Conservation (phyloP, 1,284 basidiomycete genomes). For the Sutorius eximius region DNA sequence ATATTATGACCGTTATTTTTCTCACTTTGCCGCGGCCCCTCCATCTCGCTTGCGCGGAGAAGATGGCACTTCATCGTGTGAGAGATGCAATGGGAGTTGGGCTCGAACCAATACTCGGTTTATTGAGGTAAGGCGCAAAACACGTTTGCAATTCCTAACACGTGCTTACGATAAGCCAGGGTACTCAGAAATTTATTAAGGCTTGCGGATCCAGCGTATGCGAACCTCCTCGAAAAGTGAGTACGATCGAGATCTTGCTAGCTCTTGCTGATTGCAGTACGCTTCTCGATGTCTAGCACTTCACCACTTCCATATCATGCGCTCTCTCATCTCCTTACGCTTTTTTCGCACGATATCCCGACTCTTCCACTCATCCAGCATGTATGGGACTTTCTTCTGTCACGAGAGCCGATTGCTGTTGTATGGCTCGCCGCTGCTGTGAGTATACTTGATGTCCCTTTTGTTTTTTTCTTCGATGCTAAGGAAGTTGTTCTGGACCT, state of each 20-base stretch:
- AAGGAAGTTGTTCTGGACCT: slow-evolving; percentile 4
- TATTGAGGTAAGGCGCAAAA: slow-evolving; percentile 57
- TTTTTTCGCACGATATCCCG: slow-evolving; percentile 90
- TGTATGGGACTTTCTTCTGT: slow-evolving; percentile 85
- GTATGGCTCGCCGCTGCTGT: slow-evolving; percentile 86
- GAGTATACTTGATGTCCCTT: slow-evolving; percentile 33
- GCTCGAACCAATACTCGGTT: slow-evolving; percentile 82
- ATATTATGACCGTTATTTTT: slow-evolving; percentile 85
- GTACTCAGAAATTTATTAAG: slow-evolving; percentile 70
- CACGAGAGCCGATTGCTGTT: slow-evolving; percentile 75
- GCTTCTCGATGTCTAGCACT: slow-evolving; percentile 35
- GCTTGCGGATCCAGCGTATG: slow-evolving; percentile 70
- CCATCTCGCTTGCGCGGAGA: slow-evolving; percentile 60
- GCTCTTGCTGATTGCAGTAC: slow-evolving; percentile 2
- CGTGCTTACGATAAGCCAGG: slow-evolving; percentile 37
- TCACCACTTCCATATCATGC: slow-evolving; percentile 83
- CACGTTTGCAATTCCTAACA: neutral
- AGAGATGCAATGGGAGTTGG: slow-evolving; percentile 88
- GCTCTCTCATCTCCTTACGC: slow-evolving; percentile 85
- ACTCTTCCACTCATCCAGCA: slow-evolving; percentile 83
- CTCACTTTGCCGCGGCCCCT: slow-evolving; percentile 70
- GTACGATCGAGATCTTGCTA: slow-evolving; percentile 22
- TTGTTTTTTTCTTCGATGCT: neutral
- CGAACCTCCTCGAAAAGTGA: slow-evolving; percentile 65
- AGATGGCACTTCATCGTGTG: slow-evolving; percentile 78